Evolutionary conservation across 306 rosid species (phyloP), one percentile per base, ranked within the genome.

Genomic region (Medicago arabica): DNA sequence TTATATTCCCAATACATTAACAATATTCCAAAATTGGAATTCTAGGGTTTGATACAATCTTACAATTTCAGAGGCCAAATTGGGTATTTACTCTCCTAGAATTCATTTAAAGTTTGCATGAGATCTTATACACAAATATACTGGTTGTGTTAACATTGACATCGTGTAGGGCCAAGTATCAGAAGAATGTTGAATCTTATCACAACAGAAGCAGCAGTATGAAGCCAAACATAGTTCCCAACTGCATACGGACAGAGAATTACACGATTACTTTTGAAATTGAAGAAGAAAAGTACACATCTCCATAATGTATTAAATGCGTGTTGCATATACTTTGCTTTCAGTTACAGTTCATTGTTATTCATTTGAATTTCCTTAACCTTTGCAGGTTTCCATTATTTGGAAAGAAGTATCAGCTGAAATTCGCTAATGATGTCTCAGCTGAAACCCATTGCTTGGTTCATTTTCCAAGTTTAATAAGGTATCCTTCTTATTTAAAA

Each of bases 151-250:
- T 84, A 84, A 78, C 76, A 58, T 39, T 50, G 49, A 71, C 49
- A 54, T 14, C 23, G 21, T 81, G 8, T 70, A 95, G 97, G 99
- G 97, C 97, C 67, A 92, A 95, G 86, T 95, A 95, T 83, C 99
- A 95, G 88, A 95, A 89, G 92, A 95, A 92, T 78, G 97, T 90
- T 63, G 99, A 95, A 92, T 96, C 99, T 39, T 90, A 85, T 81
- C 99, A 95, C 86, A 95, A 92, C 84, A 95, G 85, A 80, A 78
- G 93, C 80, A 83, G 88, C 72, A 82, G 92, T 85, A 88, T 95
- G 97, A 95, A 95, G 90, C 97, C 93, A 18, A 92, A 92, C 86
- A 89, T 92, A 80, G 99, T 95, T 75, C 99, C 99, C 76, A 95
- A 92, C 76, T 95, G 99, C 87, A 95, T 95, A 79, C 89, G 99